A percentile compares a stretch with the other conserved stretches of the same genome.
Evolutionary conservation across 306 rosid genomes (phyloP).

Genomic region (Lablab purpureus): DNA sequence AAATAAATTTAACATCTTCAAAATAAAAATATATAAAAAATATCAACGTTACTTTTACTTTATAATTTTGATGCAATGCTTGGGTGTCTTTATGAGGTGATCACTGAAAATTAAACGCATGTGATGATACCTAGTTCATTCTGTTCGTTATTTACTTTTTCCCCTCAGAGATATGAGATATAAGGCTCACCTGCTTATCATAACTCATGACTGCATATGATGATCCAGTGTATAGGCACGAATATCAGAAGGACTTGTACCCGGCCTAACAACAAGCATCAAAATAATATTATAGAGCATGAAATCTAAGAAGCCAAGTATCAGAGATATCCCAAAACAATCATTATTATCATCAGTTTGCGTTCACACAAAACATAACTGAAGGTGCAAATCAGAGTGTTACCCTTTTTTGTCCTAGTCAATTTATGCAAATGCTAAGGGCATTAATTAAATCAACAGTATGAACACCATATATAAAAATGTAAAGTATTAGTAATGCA

Average conservation of each 20-base stretch:
- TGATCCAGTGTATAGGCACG: slow-evolving; percentile 82
- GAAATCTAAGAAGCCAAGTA: slow-evolving; percentile 18
- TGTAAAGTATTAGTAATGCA: neutral
- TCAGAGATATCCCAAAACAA: slow-evolving; percentile 39
- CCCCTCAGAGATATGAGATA: slow-evolving; percentile 23
- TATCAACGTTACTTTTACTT: neutral
- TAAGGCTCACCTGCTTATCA: slow-evolving; percentile 57
- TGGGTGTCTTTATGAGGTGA: slow-evolving; percentile 8
- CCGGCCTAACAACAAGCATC: slow-evolving; percentile 74
- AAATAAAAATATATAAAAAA: neutral
- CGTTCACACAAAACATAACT: neutral
- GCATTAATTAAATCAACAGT: neutral
- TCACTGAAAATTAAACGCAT: slow-evolving; percentile 25
- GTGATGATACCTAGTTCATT: slow-evolving; percentile 11
- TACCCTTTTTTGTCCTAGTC: neutral
- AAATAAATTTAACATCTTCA: neutral
- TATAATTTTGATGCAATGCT: neutral
- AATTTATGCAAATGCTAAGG: neutral
- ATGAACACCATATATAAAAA: neutral
- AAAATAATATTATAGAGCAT: slow-evolving; percentile 43
- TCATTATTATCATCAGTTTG: slow-evolving; percentile 14
- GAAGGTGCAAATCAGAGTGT: slow-evolving; percentile 14
- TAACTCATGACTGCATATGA: slow-evolving; percentile 71
- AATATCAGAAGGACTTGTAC: slow-evolving; percentile 95
- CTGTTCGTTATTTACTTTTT: neutral